These are phyloP conservation scores for Hebeloma cylindrosporum DNA, from an alignment of 768 basidiomycete species.

Conservation along the genomic window DNA sequence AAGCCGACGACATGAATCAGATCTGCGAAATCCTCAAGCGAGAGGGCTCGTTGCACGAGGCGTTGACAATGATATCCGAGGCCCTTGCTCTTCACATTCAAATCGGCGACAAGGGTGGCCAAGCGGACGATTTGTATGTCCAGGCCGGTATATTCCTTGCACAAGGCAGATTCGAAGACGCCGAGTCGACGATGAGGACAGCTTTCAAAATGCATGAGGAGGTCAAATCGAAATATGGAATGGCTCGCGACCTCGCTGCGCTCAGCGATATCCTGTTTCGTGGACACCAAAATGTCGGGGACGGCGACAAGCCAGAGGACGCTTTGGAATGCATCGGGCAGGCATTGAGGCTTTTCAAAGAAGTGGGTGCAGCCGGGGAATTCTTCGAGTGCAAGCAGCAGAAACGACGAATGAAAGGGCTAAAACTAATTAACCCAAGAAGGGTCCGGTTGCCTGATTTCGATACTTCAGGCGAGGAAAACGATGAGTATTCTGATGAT, in stretches of 20 bases:
- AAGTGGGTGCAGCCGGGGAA: slow-evolving; percentile 3
- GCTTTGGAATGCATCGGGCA: neutral
- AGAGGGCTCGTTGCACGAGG: slow-evolving; percentile 12
- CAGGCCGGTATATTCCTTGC: slow-evolving; percentile 25
- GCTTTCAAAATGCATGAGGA: slow-evolving; percentile 22
- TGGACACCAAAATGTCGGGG: neutral
- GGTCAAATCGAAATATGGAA: slow-evolving; percentile 10
- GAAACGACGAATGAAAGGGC: slow-evolving; percentile 6
- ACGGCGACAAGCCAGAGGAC: neutral
- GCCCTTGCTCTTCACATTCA: slow-evolving; percentile 21
- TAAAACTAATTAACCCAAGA: neutral
- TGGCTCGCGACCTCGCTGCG: slow-evolving; percentile 20
- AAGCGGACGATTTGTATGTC: slow-evolving; percentile 28
- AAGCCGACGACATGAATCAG: slow-evolving; percentile 9
- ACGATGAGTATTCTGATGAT: neutral
- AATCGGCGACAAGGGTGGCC: slow-evolving; percentile 22
- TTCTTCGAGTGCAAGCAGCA: slow-evolving; percentile 3
- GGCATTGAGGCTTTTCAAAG: slow-evolving; percentile 2
- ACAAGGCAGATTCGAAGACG: slow-evolving; percentile 19
- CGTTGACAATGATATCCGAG: slow-evolving; percentile 12
- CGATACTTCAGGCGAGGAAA: slow-evolving; percentile 3
- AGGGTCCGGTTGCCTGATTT: neutral
- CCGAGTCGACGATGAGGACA: slow-evolving; percentile 18
- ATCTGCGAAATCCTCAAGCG: slow-evolving; percentile 1
- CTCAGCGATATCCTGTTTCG: slow-evolving; percentile 24